Base-by-base conservation (phyloP, 2,329 filamentous ascomycete species). In the Alternaria brassicicola region DNA sequence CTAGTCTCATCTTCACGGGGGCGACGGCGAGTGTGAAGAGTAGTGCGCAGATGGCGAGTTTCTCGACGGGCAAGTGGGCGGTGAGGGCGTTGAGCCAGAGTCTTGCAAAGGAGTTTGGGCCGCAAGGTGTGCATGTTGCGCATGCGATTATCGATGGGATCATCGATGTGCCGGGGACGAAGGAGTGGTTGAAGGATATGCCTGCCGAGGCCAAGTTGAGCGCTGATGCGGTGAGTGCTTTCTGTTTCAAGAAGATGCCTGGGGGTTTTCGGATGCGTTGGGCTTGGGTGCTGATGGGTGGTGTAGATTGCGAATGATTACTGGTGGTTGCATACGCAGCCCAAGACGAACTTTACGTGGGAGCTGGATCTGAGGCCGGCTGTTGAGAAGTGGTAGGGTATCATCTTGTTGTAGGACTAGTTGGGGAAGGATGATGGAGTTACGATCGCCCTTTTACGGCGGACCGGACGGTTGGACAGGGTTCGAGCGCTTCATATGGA, bases 121-220 rank as follows among this genome's bases (percentile, higher is more conserved):
- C 93, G 0, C 83, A 91, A 75, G 93, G 93, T 12, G 43, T 97
- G 2, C 93, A 97, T 75, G 89, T 96, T 1, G 86, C 89, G 0
- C 91, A 96, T 78, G 87, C 89, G 5, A 87, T 96, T 59, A 88
- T 96, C 53, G 93, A 97, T 72, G 93, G 92, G 0, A 84, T 91
- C 1, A 96, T 97, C 75, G 90, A 96, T 75, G 93, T 90, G 52
- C 90, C 90, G 0, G 81, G 85, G 62, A 90, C 88, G 1, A 89
- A 88, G 74, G 83, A 83, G 35, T 88, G 79, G 78, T 72, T 83
- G 54, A 84, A 85, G 72, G 79, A 83, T 36, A 78, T 84, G 60
- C 80, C 81, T 21, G 79, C 83, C 6, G 87, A 89, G 76, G 86
- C 83, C 0, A 94, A 93, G 81, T 86, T 96, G 59, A 87, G 80